Base-by-base conservation (phyloP, 2,329 filamentous ascomycete genomes). In the Harringtonia aguacate region DNA sequence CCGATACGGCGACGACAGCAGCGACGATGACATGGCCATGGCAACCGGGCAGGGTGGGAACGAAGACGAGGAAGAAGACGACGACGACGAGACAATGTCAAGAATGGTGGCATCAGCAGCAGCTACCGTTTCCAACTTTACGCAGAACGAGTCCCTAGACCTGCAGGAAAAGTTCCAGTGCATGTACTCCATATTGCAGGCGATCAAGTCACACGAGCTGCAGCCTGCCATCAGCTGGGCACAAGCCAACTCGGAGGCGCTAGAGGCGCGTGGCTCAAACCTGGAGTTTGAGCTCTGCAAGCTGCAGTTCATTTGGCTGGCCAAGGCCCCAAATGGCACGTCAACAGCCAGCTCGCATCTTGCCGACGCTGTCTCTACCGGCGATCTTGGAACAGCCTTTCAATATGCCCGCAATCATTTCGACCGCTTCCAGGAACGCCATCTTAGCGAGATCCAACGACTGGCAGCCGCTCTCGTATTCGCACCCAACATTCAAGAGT, bases 211-310 rank as follows among this genome's bases (percentile, higher is more conserved):
- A 22, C 75, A 74, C 41, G 86, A 95, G 53, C 73, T 97, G 2
- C 62, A 75, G 1, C 86, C 88, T 0, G 92, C 92, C 1, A 97
- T 98, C 21, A 67, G 76, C 44, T 98, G 92, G 92, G 86, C 92
- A 1, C 71, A 79, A 31, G 58, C 72, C 22, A 83, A 95, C 55
- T 81, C 79, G 46, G 61, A 64, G 6, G 70, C 79, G 22, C 72
- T 98, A 3, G 87, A 95, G 56, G 73, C 76, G 4, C 77, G 87
- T 39, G 90, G 89, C 4, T 95, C 87, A 56, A 95, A 94, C 54
- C 75, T 98, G 3, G 90, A 97, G 59, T 98, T 97, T 51, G 90
- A 98, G 57, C 78, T 98, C 3, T 86, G 82, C 64, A 84, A 87
- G 51, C 70, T 97, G 17, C 87, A 95, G 53, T 98, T 86, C 55